Evolutionary conservation across 768 basidiomycete species (phyloP), one percentile per base, ranked within the genome.

Genomic region (Agaricus sinodeliciosus): DNA sequence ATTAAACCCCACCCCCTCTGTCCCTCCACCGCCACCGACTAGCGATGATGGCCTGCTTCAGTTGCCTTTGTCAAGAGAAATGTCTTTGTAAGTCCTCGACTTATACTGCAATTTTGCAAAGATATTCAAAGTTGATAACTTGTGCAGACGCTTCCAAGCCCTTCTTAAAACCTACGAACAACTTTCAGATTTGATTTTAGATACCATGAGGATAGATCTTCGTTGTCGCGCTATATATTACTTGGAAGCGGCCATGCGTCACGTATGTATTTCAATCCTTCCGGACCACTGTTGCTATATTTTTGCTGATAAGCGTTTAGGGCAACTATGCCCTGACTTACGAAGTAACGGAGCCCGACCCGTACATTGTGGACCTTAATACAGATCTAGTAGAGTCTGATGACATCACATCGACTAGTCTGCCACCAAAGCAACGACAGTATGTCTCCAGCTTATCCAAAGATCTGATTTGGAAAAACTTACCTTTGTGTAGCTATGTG

Each of bases 261-360:
- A 87, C 59, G 90, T 90, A 56, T 55, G 81, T 70, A 36, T 28
- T 47, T 49, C 3, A 22, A 22, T 55, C 53, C 62, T 37, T 43
- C 13, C 47, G 27, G 58, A 42, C 51, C 40, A 28, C 9, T 6
- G 42, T 39, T 37, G 2, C 1, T 16, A n/a, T 6, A 6, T 12
- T 22, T 22, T 45, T 45, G 28, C 22, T 56, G 57, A 41, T 57
- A 55, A 44, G 28, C 15, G 35, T 60, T 4, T 59, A 96, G 93
- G 92, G 93, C 34, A 87, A 90, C 56, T 95, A 95, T 64, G 74
- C 77, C 44, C 75, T 91, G 22, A 85, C 89, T 25, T 80, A 82
- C 56, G 94, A 94, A 66, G 85, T 86, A 4, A 76, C 80, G n/a
- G 94, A 95, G 61, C 95, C 94, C 0, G 95, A 98, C 65, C 82